Base-by-base conservation (phyloP, 2,329 filamentous ascomycete species). In the Ambrosiella xylebori region DNA sequence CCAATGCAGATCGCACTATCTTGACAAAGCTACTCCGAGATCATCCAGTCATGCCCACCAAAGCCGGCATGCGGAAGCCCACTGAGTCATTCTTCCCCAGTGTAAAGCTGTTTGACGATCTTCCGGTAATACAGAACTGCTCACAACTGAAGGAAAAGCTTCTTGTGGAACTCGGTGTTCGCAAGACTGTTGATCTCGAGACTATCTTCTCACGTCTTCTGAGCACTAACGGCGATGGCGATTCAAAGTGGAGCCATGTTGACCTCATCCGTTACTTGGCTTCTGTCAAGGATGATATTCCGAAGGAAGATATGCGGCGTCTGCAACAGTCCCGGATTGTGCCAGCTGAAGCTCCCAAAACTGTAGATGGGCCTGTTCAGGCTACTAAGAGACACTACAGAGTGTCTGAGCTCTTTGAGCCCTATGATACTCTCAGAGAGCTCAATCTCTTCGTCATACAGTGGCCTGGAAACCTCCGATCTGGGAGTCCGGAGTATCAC, bases 201-300 rank as follows among this genome's bases (percentile, higher is more conserved):
- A 91, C 94, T 37, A 94, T 98, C 37, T 97, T 98, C 65, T 85
- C 86, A 27, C 80, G 91, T 50, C 76, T 98, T 49, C 77, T 96
- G 63, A 82, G 78, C 56, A 76, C 78, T 13, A 66, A 73, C 0
- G 72, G 76, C 12, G 69, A 68, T 8, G 73, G 74, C n/a, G 76
- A 77, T 35, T 77, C 76, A 61, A 82, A 83, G 68, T 95, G 88
- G 87, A 96, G 88, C 59, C 91, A 97, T 67, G 82, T 95, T 61
- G 91, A 98, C 67, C 75, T 98, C 35, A 89, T 98, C 69, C 91
- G 89, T 64, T 98, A 98, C 65, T 78, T 98, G 49, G 81, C 91
- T 9, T 95, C 90, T 7, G 93, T 98, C 36, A 82, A 81, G 61
- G 80, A 86, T 56, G 93, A 98, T 64, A 96, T 98, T 61, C 93